phyloP scores from a whole-genome alignment of 192 early-diverging fungal genomes.

The Entomortierella parvispora region DNA sequence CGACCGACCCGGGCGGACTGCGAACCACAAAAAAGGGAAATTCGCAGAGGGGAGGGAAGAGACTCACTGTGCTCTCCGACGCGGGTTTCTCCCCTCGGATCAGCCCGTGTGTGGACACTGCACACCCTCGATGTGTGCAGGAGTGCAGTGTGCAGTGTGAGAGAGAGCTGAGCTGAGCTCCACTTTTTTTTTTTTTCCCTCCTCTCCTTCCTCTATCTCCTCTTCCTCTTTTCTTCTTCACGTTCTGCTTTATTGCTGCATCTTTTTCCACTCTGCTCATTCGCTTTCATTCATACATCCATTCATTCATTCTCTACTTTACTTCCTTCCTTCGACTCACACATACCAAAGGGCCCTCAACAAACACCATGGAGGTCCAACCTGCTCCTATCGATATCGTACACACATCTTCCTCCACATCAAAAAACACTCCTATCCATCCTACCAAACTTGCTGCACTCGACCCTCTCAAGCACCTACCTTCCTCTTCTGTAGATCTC shows the following conservation, averaged over 20 bases:
- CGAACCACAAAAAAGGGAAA: too few relatives aligned
- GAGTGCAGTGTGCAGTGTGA: too few relatives aligned
- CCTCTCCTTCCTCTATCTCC: not conserved
- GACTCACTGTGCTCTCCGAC: too few relatives aligned
- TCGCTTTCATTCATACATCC: not conserved
- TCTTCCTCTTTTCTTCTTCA: not conserved
- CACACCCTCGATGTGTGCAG: too few relatives aligned
- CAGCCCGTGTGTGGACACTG: too few relatives aligned
- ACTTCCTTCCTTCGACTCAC: not conserved
- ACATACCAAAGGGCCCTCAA: not conserved
- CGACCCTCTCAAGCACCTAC: not conserved
- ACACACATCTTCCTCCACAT: not conserved
- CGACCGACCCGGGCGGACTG: too few relatives aligned
- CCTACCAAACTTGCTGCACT: not conserved
- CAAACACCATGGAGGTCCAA: constrained; percentile 31
- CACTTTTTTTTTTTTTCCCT: not conserved
- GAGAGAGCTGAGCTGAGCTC: too few relatives aligned
- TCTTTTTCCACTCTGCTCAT: not conserved
- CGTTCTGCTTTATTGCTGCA: not conserved
- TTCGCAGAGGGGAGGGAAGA: too few relatives aligned
- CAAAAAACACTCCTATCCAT: not conserved
- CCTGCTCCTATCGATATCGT: constrained; percentile 14
- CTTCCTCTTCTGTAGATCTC: not conserved
- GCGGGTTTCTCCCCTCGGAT: too few relatives aligned
- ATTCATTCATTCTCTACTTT: not conserved